Conservation (phyloP, 176 grass and related monocot genomes). For the Dendrocalamus sinicus region DNA sequence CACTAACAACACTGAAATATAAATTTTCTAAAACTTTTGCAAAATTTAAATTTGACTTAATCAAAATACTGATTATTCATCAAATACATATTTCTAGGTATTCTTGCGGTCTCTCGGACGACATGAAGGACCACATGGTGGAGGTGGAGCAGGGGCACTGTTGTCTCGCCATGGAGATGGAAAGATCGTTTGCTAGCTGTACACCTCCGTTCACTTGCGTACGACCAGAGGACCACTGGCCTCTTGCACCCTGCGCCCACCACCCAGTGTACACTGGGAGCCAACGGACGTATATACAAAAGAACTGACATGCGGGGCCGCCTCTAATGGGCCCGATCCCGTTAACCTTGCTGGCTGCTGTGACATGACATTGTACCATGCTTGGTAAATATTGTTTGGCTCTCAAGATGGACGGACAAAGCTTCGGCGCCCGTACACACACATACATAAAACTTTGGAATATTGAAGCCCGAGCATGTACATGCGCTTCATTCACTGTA, state of each 20-base stretch:
- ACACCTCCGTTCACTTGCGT: constrained; percentile 27
- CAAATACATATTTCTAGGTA: no score
- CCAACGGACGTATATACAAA: neutral
- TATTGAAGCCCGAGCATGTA: neutral
- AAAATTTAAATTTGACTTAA: no score
- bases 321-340: neutral
- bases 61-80: no score
- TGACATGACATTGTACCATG: constrained; percentile 19
- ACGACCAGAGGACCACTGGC: constrained; percentile 37
- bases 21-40: no score
- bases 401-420: neutral
- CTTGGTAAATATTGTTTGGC: constrained; percentile 1
- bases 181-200: constrained; percentile 60
- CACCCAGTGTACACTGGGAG: neutral
- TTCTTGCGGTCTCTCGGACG: no score
- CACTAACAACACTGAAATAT: no score
- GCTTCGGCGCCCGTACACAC: neutral
- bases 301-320: constrained; percentile 5
- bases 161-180: constrained; percentile 43
- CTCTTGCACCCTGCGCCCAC: neutral
- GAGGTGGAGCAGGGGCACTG: constrained; percentile 29
- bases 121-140: constrained; percentile 39
- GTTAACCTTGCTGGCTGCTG: constrained; percentile 30
- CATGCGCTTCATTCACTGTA: neutral
- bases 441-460: neutral